Percentiles rank a stretch among this genome's conserved stretches.
Evolutionary conservation across 1,139 yeast species (phyloP).

Genomic region (Yamadazyma membranifaciens): DNA sequence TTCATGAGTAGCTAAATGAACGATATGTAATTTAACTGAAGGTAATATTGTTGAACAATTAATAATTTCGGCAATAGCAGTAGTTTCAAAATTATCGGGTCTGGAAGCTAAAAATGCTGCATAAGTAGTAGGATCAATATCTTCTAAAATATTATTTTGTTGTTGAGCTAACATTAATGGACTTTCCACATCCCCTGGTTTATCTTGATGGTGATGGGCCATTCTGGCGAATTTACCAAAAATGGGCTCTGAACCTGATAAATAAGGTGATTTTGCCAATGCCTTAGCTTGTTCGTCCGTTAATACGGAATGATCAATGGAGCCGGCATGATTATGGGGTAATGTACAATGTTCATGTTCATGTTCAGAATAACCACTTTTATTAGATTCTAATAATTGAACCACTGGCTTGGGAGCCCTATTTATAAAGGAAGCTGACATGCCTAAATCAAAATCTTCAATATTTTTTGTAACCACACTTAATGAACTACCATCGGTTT

Average conservation of each 20-base stretch:
- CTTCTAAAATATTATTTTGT: constrained; percentile 39
- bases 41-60: constrained; percentile 60
- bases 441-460: constrained; percentile 41
- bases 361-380: constrained; percentile 16
- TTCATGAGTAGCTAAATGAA: constrained; percentile 81
- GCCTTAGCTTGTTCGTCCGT: constrained; percentile 51
- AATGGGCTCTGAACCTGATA: constrained; percentile 59
- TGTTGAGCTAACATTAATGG: constrained; percentile 50
- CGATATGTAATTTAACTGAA: constrained; percentile 77
- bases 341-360: constrained; percentile 35
- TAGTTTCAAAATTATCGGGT: constrained; percentile 84
- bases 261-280: constrained; percentile 51
- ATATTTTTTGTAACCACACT: constrained; percentile 19
- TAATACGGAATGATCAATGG: constrained; percentile 37
- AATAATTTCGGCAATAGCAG: constrained; percentile 74
- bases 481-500: constrained; percentile 4
- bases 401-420: constrained; percentile 42
- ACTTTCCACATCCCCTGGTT: constrained; percentile 13
- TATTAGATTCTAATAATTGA: constrained; percentile 23
- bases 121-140: constrained; percentile 67
- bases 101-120: constrained; percentile 76
- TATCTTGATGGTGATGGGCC: constrained; percentile 30
- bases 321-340: constrained; percentile 41
- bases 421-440: constrained; percentile 45
- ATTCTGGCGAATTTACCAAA: constrained; percentile 48